These are phyloP conservation scores for Pythium coloratum DNA, from an alignment of 352 stramenopile species.

Conservation along the genomic window DNA sequence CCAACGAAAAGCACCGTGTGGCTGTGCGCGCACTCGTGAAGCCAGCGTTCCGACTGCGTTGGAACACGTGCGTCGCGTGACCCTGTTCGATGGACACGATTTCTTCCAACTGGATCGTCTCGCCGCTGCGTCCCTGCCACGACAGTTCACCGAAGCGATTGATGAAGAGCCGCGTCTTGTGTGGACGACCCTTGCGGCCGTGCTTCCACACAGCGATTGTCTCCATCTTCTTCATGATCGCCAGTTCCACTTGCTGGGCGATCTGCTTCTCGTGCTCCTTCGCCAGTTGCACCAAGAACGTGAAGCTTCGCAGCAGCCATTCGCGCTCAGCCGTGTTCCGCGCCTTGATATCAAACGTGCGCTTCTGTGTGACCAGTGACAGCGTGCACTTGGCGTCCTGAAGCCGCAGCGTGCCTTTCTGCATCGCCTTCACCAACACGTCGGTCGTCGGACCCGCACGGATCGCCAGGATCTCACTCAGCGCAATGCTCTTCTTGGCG, in stretches of 20 bases:
- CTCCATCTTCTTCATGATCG: constrained; percentile 86
- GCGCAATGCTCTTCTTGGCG: constrained; percentile 56
- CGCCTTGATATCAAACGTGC: constrained; percentile 77
- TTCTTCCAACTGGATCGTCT: constrained; percentile 78
- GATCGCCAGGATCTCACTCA: constrained; percentile 60
- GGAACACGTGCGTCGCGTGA: constrained; percentile 66
- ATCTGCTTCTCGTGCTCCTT: constrained; percentile 72
- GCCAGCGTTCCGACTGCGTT: constrained; percentile 37
- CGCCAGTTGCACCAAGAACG: constrained; percentile 72
- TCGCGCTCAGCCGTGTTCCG: constrained; percentile 68
- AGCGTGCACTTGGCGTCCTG: constrained; percentile 72
- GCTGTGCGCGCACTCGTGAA: constrained; percentile 32
- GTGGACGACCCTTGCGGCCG: constrained; percentile 66
- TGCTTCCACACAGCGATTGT: constrained; percentile 73
- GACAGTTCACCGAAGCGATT: constrained; percentile 84
- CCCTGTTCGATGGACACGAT: constrained; percentile 59
- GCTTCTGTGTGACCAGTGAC: constrained; percentile 70
- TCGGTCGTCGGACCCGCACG: constrained; percentile 58
- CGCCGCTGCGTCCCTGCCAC: constrained; percentile 74
- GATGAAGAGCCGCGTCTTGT: constrained; percentile 83
- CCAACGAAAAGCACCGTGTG: constrained; percentile 68
- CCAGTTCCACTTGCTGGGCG: constrained; percentile 76
- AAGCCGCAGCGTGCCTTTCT: constrained; percentile 63
- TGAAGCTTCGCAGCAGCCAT: constrained; percentile 73
- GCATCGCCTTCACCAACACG: constrained; percentile 59